Percentiles rank a stretch among this genome's conserved stretches.
Evolutionary conservation across 1,139 yeast genomes (phyloP).

Genomic region (Saccharomycopsis hybrid): DNA sequence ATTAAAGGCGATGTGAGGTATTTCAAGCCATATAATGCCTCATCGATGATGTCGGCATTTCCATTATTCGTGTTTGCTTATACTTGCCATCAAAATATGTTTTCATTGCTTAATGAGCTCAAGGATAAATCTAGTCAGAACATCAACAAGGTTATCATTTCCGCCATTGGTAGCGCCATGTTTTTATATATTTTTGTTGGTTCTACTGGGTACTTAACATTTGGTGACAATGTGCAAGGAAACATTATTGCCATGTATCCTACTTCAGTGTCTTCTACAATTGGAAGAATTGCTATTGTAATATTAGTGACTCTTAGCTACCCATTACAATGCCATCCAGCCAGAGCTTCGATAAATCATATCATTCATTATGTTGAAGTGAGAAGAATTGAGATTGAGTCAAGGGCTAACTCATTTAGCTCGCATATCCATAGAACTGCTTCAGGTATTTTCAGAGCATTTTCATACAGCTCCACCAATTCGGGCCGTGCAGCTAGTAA

Average conservation of each 20-base stretch:
- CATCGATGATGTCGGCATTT: conserved; percentile 42
- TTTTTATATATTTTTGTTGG: conserved; percentile 56
- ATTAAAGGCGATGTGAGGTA: conserved; percentile 34
- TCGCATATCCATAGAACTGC: conserved; percentile 22
- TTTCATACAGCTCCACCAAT: conserved; percentile 24
- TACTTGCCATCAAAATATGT: conserved; percentile 79
- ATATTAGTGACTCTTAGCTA: conserved; percentile 62
- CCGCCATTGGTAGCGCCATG: conserved; percentile 55
- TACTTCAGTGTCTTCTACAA: conserved; percentile 49
- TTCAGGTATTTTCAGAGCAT: conserved; percentile 25
- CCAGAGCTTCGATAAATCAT: conserved; percentile 66
- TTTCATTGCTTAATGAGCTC: conserved; percentile 65
- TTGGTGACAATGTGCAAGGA: conserved; percentile 59
- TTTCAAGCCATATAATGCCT: conserved; percentile 31
- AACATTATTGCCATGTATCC: conserved; percentile 70
- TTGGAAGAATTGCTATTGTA: conserved; percentile 67
- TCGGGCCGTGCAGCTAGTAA: conserved; percentile 13
- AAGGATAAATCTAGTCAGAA: conserved; percentile 46
- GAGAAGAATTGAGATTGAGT: conserved; percentile 19
- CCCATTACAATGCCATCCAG: conserved; percentile 76
- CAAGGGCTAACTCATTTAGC: conserved; percentile 21
- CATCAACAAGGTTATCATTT: conserved; percentile 47
- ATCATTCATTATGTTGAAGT: conserved; percentile 42
- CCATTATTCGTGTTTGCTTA: conserved; percentile 76
- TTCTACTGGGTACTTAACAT: conserved; percentile 60